phyloP scores from a whole-genome alignment of 2,329 filamentous ascomycete genomes.

The Aspergillus sp. region DNA sequence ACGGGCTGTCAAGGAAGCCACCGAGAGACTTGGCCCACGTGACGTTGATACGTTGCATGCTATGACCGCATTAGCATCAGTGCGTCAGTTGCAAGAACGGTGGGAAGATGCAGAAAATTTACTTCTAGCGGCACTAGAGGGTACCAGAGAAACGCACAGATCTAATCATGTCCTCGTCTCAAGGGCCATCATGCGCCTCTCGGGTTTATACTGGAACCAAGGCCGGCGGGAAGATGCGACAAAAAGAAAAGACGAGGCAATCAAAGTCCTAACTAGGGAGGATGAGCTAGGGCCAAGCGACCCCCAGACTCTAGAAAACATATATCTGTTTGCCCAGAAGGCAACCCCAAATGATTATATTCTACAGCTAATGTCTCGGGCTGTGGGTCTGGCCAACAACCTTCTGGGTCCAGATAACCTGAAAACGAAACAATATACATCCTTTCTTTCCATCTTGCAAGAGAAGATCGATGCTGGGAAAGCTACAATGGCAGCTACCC shows the following conservation, averaged over 20 bases:
- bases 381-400: neutral
- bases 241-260: neutral
- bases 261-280: neutral
- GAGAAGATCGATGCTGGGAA: neutral
- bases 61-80: neutral
- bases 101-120: slow-evolving; percentile 1
- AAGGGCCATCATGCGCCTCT: neutral
- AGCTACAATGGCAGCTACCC: neutral
- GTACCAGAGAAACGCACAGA: neutral
- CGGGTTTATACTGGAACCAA: neutral
- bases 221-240: neutral
- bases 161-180: slow-evolving; percentile 3
- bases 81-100: neutral
- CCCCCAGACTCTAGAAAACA: neutral
- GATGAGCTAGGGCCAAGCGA: neutral
- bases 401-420: neutral
- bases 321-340: neutral
- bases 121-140: neutral
- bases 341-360: neutral
- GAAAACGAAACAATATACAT: neutral
- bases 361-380: neutral
- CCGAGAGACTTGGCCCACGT: neutral
- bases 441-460: neutral
- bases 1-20: neutral
- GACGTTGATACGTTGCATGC: neutral